These are phyloP conservation scores for Pseudopithomyces chartarum DNA, from an alignment of 2,329 filamentous ascomycete species.

Conservation along the genomic window DNA sequence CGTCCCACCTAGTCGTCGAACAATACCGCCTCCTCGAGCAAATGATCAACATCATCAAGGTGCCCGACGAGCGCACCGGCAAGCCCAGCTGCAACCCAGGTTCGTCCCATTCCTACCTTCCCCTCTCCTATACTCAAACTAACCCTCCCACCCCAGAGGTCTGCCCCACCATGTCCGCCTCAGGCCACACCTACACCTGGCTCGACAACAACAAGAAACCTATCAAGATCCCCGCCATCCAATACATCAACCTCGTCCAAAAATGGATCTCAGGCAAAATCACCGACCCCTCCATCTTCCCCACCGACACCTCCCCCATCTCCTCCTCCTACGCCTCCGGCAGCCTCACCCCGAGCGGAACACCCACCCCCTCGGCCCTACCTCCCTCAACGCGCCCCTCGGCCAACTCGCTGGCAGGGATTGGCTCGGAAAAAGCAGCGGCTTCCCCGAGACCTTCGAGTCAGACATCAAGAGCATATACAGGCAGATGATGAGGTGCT, in stretches of 20 bases:
- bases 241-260: slow-evolving; percentile 95
- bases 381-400: slow-evolving; percentile 58
- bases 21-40: slow-evolving; percentile 88
- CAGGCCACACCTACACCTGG: slow-evolving; percentile 95
- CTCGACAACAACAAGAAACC: slow-evolving; percentile 85
- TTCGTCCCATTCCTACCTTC: too few species aligned
- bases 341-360: slow-evolving; percentile 54
- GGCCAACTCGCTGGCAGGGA: slow-evolving; percentile 69
- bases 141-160: slow-evolving; percentile 50
- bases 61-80: slow-evolving; percentile 77
- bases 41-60: slow-evolving; percentile 86
- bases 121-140: too few species aligned
- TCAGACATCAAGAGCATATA: slow-evolving; percentile 78
- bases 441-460: slow-evolving; percentile 60
- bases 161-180: slow-evolving; percentile 93
- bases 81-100: slow-evolving; percentile 77
- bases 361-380: slow-evolving; percentile 51
- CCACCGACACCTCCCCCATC: slow-evolving; percentile 70
- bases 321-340: slow-evolving; percentile 62
- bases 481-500: slow-evolving; percentile 61
- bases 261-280: slow-evolving; percentile 98
- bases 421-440: slow-evolving; percentile 90
- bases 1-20: slow-evolving; percentile 72
- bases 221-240: slow-evolving; percentile 87
- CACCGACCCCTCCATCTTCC: slow-evolving; percentile 86